phyloP scores from a whole-genome alignment of 805 yeast species.

The Candida mattraensis region DNA sequence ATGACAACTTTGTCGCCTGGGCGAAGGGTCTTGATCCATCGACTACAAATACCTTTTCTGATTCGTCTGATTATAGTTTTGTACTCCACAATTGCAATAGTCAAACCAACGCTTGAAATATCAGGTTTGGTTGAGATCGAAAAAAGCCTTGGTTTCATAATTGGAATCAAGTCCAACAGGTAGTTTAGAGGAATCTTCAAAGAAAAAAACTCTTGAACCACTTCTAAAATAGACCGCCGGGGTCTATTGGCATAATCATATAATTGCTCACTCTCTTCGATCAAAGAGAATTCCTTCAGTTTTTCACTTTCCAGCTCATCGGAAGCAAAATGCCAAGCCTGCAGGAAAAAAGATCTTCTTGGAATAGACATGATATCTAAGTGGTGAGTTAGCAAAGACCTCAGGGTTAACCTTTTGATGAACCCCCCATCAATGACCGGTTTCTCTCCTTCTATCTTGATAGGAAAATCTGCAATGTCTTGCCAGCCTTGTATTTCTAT shows the following conservation, averaged over 20 bases:
- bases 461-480: conserved; percentile 62
- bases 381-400: conserved; percentile 74
- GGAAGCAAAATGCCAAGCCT: conserved; percentile 70
- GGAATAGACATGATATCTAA: conserved; percentile 84
- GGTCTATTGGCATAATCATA: conserved; percentile 94
- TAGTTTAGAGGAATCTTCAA: conserved; percentile 74
- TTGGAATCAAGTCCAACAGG: conserved; percentile 75
- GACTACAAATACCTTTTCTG: conserved; percentile 80
- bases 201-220: conserved; percentile 76
- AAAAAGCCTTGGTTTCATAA: conserved; percentile 76
- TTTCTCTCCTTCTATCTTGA: conserved; percentile 38
- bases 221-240: conserved; percentile 81
- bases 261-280: conserved; percentile 76
- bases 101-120: conserved; percentile 51
- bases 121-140: conserved; percentile 73
- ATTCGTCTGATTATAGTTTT: conserved; percentile 74
- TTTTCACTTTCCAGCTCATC: conserved; percentile 77
- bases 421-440: conserved; percentile 58
- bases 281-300: conserved; percentile 67
- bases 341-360: conserved; percentile 73
- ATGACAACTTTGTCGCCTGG: conserved; percentile 52
- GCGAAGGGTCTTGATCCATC: conserved; percentile 59
- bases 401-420: conserved; percentile 60
- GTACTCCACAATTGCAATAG: conserved; percentile 85
- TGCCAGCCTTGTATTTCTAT: conserved; percentile 74